phyloP scores from a whole-genome alignment of 139 green algal species.

The Yamagishiella unicocca region DNA sequence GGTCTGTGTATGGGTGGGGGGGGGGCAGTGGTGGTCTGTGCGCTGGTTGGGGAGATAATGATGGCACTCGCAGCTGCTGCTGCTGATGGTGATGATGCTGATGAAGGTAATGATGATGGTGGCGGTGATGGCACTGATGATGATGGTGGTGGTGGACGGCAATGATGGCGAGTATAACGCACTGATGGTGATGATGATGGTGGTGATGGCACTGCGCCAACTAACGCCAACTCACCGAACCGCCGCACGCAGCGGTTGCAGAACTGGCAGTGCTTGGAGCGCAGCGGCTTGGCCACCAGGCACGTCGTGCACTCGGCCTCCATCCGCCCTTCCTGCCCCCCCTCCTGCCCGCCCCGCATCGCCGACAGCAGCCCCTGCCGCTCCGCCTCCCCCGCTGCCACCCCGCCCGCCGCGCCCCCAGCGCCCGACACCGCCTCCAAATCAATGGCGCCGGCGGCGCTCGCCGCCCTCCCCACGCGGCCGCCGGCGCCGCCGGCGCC shows the following conservation, averaged over 20 bases:
- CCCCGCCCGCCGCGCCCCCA: no score
- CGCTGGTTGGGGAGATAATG: not conserved
- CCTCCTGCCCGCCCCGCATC: not conserved
- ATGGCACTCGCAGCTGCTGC: no score
- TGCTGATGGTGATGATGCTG: no score
- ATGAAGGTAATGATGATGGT: no score
- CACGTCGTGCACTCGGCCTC: slow-evolving; percentile 54
- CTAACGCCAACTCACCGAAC: slow-evolving; percentile 77
- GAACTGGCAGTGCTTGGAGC: slow-evolving; percentile 87
- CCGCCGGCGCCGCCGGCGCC: not conserved
- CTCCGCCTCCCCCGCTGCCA: not conserved
- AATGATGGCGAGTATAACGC: no score
- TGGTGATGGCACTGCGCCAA: no score
- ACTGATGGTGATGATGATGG: no score
- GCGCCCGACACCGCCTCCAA: no score
- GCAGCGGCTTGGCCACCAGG: slow-evolving; percentile 63
- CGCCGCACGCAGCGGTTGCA: slow-evolving; percentile 82
- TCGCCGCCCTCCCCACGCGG: no score
- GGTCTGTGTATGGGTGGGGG: slow-evolving; percentile 56
- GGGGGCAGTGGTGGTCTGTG: not conserved
- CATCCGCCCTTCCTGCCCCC: not conserved
- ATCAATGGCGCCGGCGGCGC: no score
- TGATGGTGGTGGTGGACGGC: no score
- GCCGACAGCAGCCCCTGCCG: not conserved
- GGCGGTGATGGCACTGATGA: no score